Evolutionary conservation across 495 filamentous ascomycete species (phyloP).

Genomic region (Peziza echinospora): DNA sequence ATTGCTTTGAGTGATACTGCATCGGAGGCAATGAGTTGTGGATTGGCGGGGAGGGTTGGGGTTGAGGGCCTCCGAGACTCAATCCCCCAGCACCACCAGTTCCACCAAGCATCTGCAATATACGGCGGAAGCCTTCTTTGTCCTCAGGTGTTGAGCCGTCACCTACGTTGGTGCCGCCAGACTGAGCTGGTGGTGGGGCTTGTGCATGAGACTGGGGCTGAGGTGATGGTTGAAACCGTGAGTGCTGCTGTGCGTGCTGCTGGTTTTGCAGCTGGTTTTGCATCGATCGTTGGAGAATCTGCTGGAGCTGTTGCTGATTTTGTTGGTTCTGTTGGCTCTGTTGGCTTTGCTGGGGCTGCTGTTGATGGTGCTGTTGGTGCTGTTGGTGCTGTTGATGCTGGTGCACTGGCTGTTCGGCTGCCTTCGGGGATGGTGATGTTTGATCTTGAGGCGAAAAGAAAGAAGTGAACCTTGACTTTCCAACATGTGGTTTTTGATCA

Average conservation of each 20-base stretch:
- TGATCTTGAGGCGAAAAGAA: slow-evolving; percentile 51
- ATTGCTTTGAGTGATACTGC: slow-evolving; percentile 18
- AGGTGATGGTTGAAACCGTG: slow-evolving; percentile 6
- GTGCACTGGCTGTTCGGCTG: slow-evolving; percentile 3
- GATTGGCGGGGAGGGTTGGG: neutral
- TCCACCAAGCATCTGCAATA: slow-evolving; percentile 60
- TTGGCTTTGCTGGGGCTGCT: too few relatives aligned
- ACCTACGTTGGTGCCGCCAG: slow-evolving; percentile 1
- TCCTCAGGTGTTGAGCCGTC: slow-evolving; percentile 42
- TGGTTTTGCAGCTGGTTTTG: slow-evolving; percentile 13
- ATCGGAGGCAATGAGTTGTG: neutral
- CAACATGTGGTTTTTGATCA: slow-evolving; percentile 15
- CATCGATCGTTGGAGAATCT: neutral
- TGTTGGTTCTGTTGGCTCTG: slow-evolving; percentile 7
- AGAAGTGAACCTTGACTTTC: slow-evolving; percentile 64
- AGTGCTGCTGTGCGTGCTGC: slow-evolving; percentile 17
- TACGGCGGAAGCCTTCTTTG: slow-evolving; percentile 71
- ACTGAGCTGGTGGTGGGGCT: slow-evolving; percentile 4
- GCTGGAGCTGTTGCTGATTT: neutral
- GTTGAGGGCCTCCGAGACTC: neutral
- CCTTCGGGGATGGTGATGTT: slow-evolving; percentile 13
- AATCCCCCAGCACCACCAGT: slow-evolving; percentile 13
- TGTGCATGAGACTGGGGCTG: slow-evolving; percentile 13
- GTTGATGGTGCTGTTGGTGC: too few relatives aligned
- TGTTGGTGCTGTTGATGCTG: too few relatives aligned